Conservation (phyloP, 805 yeast species). For the Metschnikowia reukaufii region DNA sequence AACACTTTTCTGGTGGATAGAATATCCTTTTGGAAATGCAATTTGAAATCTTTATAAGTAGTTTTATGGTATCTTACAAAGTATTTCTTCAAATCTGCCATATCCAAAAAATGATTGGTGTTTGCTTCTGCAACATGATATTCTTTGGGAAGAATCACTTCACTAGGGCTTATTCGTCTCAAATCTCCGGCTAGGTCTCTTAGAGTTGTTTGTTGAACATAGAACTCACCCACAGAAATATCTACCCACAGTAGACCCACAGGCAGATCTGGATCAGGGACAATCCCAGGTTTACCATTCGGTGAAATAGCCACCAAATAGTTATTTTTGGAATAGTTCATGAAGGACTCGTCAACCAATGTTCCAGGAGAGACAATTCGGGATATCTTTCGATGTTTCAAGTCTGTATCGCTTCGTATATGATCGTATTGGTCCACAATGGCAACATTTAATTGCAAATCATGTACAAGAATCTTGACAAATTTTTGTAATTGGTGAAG, state of each 20-base stretch:
- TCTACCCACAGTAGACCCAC: slow-evolving; percentile 90
- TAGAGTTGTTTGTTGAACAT: slow-evolving; percentile 61
- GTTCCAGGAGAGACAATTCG: slow-evolving; percentile 93
- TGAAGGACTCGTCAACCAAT: slow-evolving; percentile 77
- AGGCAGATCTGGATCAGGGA: slow-evolving; percentile 40
- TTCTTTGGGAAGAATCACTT: slow-evolving; percentile 59
- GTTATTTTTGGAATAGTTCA: slow-evolving; percentile 71
- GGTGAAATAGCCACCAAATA: slow-evolving; percentile 60
- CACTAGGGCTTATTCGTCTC: slow-evolving; percentile 78
- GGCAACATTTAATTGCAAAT: slow-evolving; percentile 70
- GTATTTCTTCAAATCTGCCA: slow-evolving; percentile 59
- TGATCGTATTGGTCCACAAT: slow-evolving; percentile 65
- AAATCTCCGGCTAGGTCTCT: slow-evolving; percentile 67
- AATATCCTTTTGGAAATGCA: slow-evolving; percentile 32
- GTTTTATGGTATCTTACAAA: slow-evolving; percentile 54
- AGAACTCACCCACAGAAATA: slow-evolving; percentile 76
- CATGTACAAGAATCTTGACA: slow-evolving; percentile 70
- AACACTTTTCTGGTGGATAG: slow-evolving; percentile 37
- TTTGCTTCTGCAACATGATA: slow-evolving; percentile 38
- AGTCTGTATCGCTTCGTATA: slow-evolving; percentile 22
- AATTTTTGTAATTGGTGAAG: slow-evolving; percentile 66
- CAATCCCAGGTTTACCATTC: slow-evolving; percentile 34
- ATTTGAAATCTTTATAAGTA: slow-evolving; percentile 31
- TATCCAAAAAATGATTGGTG: slow-evolving; percentile 57
- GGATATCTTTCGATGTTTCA: slow-evolving; percentile 66